Evolutionary conservation across 306 rosid species (phyloP).

Genomic region (apple (Malus domestica)): ASM211411v1 NC_041790.1:17852501-17853000

Average conservation of each 20-base stretch:
- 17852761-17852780: slow-evolving; percentile 79
- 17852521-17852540: slow-evolving; percentile 80
- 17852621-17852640: slow-evolving; percentile 56
- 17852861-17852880: no score
- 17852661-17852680: slow-evolving; percentile 65
- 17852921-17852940: no score
- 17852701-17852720: slow-evolving; percentile 87
- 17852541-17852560: slow-evolving; percentile 21
- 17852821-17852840: no score
- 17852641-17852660: slow-evolving; percentile 61
- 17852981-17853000: no score
- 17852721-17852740: slow-evolving; percentile 92
- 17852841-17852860: no score
- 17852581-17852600: slow-evolving; percentile 37
- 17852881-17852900: no score
- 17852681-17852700: slow-evolving; percentile 72
- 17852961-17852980: no score
- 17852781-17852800: slow-evolving; percentile 53
- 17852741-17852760: slow-evolving; percentile 82
- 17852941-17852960: no score
- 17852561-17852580: slow-evolving; percentile 29
- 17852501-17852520: slow-evolving; percentile 79
- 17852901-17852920: no score
- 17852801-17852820: no score
- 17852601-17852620: slow-evolving; percentile 61